phyloP scores from a whole-genome alignment of 495 filamentous ascomycete species.

The Gamarada debralockiae region DNA sequence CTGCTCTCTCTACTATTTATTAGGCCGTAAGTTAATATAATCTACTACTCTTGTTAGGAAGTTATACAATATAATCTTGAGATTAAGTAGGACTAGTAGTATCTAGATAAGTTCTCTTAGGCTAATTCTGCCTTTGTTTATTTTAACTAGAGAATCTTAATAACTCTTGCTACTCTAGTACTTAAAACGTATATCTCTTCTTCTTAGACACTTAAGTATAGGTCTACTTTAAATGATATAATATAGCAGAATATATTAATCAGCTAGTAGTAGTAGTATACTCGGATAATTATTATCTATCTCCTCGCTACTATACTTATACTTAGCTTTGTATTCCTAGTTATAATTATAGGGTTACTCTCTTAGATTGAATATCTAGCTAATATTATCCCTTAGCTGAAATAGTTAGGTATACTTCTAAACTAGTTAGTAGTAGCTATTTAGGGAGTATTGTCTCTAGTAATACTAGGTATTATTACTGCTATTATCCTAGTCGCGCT shows the following conservation, averaged over 20 bases:
- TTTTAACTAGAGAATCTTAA: slow-evolving; percentile 76
- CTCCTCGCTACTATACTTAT: slow-evolving; percentile 54
- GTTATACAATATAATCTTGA: slow-evolving; percentile 68
- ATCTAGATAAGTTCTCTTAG: slow-evolving; percentile 64
- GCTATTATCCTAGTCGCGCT: slow-evolving; percentile 61
- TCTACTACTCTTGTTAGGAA: slow-evolving; percentile 67
- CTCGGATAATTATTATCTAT: slow-evolving; percentile 57
- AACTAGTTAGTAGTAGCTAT: slow-evolving; percentile 54
- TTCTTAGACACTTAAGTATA: slow-evolving; percentile 13
- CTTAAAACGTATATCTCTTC: slow-evolving; percentile 9
- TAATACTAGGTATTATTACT: slow-evolving; percentile 61
- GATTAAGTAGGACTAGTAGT: slow-evolving; percentile 67
- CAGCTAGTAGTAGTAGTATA: slow-evolving; percentile 54
- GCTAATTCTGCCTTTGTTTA: slow-evolving; percentile 85
- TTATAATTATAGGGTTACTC: slow-evolving; percentile 64
- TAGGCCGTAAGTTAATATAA: slow-evolving; percentile 72
- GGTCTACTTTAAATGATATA: slow-evolving; percentile 57
- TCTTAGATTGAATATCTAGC: slow-evolving; percentile 61
- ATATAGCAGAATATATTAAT: slow-evolving; percentile 67
- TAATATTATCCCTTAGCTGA: slow-evolving; percentile 47
- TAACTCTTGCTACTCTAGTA: slow-evolving; percentile 63
- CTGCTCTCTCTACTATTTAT: slow-evolving; percentile 62
- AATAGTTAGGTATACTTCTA: slow-evolving; percentile 55
- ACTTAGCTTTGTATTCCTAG: slow-evolving; percentile 68
- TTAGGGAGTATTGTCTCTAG: slow-evolving; percentile 64